A percentile compares a stretch with the other conserved stretches of the same genome.
phyloP scores from a whole-genome alignment of 345 rosid species.

The Brassica juncea region DNA sequence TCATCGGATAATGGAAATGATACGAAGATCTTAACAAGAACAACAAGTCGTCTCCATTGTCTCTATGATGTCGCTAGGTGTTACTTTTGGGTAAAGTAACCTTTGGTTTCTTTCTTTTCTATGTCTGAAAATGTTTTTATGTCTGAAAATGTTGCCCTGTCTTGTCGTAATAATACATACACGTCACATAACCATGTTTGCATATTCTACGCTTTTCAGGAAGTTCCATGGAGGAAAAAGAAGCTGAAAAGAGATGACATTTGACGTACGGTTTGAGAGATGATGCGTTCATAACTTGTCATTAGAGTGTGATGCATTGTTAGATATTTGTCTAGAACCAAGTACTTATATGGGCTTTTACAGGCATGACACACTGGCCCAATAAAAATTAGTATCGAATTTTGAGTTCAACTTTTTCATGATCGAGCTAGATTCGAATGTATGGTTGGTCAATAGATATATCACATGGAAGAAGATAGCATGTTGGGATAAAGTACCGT shows the following conservation, averaged over 20 bases:
- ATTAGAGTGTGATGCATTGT: not conserved
- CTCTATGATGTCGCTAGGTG: constrained; percentile 38
- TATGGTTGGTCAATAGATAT: not conserved
- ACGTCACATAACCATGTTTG: not conserved
- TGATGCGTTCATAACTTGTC: not conserved
- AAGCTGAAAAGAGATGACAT: constrained; percentile 41
- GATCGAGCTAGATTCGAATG: constrained; percentile 9
- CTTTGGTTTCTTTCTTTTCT: not conserved
- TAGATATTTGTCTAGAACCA: not conserved
- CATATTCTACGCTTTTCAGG: constrained; percentile 22
- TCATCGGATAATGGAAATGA: constrained; percentile 32
- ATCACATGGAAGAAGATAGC: constrained; percentile 6
- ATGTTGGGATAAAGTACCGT: constrained; percentile 18
- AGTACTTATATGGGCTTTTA: constrained; percentile 5
- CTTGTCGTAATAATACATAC: not conserved
- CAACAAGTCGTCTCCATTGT: constrained; percentile 38
- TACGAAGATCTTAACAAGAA: constrained; percentile 33
- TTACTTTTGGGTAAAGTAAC: constrained; percentile 54
- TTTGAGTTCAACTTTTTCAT: not conserved
- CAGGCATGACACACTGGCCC: not conserved
- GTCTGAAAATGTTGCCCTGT: not conserved
- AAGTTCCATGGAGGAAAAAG: constrained; percentile 52
- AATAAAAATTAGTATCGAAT: not conserved
- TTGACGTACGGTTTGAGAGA: not conserved
- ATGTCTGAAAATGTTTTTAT: not conserved